Percentiles rank a stretch among this genome's conserved stretches.
Conservation (phyloP, 139 green algal species). For the Spirogloea muscicola region DNA sequence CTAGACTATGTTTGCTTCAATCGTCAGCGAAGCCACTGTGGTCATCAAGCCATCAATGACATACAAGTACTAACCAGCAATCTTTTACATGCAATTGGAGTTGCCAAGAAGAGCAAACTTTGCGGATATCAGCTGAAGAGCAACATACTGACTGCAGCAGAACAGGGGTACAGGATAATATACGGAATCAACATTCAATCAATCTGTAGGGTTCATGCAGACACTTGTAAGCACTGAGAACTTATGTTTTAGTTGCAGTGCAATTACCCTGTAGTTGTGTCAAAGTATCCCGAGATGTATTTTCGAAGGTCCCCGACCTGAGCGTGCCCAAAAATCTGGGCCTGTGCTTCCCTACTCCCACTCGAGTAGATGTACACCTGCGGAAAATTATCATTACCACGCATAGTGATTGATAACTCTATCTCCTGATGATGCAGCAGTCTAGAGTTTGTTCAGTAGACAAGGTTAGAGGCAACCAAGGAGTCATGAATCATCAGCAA, state of each 20-base stretch:
- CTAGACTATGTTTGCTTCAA: neutral
- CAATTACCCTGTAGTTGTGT: conserved; percentile 71
- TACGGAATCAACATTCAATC: neutral
- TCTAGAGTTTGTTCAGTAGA: neutral
- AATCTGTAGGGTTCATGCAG: neutral
- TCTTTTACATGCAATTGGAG: neutral
- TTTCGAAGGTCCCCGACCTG: conserved; percentile 74
- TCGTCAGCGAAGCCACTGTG: neutral
- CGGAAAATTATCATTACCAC: neutral
- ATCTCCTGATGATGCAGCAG: neutral
- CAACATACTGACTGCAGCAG: conserved; percentile 9
- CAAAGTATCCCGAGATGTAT: conserved; percentile 89
- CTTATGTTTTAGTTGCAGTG: neutral
- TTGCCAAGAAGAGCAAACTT: neutral
- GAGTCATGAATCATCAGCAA: too few relatives aligned
- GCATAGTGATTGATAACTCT: conserved; percentile 2
- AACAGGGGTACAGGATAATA: conserved; percentile 18
- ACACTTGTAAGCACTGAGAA: neutral
- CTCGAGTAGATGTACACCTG: conserved; percentile 89
- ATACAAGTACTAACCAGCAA: neutral
- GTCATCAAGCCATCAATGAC: neutral
- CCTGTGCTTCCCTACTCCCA: conserved; percentile 65
- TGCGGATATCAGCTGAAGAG: neutral
- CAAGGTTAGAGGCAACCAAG: too few relatives aligned
- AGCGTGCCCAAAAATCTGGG: conserved; percentile 62